Percentiles rank a stretch among this genome's conserved stretches.
These are phyloP conservation scores for Pelargonium nanum DNA, from an alignment of 345 rosid species.

Conservation along the genomic window DNA sequence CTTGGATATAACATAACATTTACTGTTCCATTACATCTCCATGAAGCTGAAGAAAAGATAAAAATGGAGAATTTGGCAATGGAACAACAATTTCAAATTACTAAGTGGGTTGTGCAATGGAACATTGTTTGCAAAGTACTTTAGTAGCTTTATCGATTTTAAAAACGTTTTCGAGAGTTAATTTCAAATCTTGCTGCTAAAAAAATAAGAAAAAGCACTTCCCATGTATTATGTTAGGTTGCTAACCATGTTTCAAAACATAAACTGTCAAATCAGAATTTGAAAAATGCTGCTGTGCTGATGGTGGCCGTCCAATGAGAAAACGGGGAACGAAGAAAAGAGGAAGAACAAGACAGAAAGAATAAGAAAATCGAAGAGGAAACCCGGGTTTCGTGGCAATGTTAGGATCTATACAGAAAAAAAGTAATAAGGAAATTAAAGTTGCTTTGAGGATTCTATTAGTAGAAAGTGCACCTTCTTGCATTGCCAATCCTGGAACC, in stretches of 20 bases:
- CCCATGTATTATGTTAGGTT: neutral
- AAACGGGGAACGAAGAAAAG: neutral
- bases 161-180: neutral
- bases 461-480: constrained; percentile 13
- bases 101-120: neutral
- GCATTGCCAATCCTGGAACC: constrained; percentile 4
- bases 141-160: neutral
- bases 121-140: neutral
- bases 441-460: constrained; percentile 2
- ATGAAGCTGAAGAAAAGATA: neutral
- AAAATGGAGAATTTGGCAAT: neutral
- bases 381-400: neutral
- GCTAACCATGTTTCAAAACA: neutral
- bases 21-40: too few relatives aligned
- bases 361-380: neutral
- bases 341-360: neutral
- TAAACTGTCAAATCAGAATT: neutral
- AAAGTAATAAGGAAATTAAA: too few relatives aligned
- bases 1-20: too few relatives aligned
- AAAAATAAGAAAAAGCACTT: neutral
- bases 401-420: neutral
- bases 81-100: neutral
- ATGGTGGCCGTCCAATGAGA: neutral
- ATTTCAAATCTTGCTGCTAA: neutral
- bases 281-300: neutral